Evolutionary conservation across 257 asterid genomes (phyloP).

Genomic region (Sherardia arvensis): DNA sequence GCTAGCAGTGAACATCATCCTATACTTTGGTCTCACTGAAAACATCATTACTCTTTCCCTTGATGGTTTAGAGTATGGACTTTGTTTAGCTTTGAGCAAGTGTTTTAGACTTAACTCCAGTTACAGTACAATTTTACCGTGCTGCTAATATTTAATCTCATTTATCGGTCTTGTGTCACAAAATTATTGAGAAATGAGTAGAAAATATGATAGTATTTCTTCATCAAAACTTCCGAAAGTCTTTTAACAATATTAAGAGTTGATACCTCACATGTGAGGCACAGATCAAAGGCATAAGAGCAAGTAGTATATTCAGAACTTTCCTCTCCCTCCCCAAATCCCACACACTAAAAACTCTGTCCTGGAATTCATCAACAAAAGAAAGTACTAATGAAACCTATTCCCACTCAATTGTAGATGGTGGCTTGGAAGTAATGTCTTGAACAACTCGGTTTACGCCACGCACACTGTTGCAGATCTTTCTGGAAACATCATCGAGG

Average conservation of each 20-base stretch:
- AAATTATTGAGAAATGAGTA: too few species aligned
- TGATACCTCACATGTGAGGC: background rate
- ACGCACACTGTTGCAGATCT: conserved; percentile 84
- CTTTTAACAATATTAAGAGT: background rate
- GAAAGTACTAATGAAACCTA: conserved; percentile 14
- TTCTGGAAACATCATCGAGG: conserved; percentile 68
- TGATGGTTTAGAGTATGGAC: background rate
- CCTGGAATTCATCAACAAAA: background rate
- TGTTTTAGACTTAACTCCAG: background rate
- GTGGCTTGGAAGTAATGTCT: conserved; percentile 97
- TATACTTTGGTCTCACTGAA: background rate
- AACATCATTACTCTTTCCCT: background rate
- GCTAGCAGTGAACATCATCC: background rate
- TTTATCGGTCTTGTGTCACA: too few species aligned
- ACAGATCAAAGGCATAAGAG: background rate
- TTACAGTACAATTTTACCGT: background rate
- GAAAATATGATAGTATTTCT: background rate
- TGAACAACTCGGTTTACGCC: conserved; percentile 96
- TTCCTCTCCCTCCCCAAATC: background rate
- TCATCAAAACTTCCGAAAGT: background rate
- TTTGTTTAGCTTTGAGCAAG: background rate
- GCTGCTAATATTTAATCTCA: too few species aligned
- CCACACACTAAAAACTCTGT: background rate
- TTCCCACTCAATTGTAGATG: conserved; percentile 98
- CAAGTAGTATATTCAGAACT: background rate